These are phyloP conservation scores for Candida peoriensis DNA, from an alignment of 805 yeast genomes.

Conservation along the genomic window DNA sequence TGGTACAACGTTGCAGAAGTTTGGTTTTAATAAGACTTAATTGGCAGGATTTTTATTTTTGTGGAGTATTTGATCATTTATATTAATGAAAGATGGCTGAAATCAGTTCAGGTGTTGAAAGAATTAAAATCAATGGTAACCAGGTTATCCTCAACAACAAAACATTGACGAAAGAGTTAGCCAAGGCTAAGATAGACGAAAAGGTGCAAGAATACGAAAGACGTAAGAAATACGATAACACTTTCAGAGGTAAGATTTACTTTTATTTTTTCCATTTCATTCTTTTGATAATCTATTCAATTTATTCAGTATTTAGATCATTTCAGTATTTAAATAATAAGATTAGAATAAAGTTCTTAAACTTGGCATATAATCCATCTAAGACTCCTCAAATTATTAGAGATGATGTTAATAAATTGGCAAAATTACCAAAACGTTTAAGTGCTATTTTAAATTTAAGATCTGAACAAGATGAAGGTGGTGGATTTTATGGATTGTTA, in stretches of 20 bases:
- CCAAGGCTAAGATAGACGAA: too few species aligned
- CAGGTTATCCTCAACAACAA: background rate
- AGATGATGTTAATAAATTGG: conserved; percentile 67
- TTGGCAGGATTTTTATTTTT: too few species aligned
- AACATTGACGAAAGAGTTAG: background rate
- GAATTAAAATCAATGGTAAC: background rate
- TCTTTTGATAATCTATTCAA: conserved; percentile 46
- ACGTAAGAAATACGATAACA: background rate
- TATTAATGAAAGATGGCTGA: too few species aligned
- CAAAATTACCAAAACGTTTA: conserved; percentile 72
- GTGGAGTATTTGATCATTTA: too few species aligned
- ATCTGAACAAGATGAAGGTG: conserved; percentile 79
- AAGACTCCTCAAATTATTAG: conserved; percentile 82
- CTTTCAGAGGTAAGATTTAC: conserved; percentile 6
- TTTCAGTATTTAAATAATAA: conserved; percentile 47
- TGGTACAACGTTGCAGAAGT: too few species aligned
- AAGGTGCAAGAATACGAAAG: background rate
- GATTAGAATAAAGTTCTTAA: conserved; percentile 50
- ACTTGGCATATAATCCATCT: conserved; percentile 61
- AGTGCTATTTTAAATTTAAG: conserved; percentile 72
- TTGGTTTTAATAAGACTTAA: too few species aligned
- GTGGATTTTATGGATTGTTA: conserved; percentile 79
- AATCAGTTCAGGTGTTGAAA: too few species aligned
- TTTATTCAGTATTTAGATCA: conserved; percentile 52
- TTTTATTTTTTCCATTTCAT: conserved; percentile 20